Base-by-base conservation (phyloP, 192 early-diverging fungal genomes). In the Chytriomyces hyalinus region DNA sequence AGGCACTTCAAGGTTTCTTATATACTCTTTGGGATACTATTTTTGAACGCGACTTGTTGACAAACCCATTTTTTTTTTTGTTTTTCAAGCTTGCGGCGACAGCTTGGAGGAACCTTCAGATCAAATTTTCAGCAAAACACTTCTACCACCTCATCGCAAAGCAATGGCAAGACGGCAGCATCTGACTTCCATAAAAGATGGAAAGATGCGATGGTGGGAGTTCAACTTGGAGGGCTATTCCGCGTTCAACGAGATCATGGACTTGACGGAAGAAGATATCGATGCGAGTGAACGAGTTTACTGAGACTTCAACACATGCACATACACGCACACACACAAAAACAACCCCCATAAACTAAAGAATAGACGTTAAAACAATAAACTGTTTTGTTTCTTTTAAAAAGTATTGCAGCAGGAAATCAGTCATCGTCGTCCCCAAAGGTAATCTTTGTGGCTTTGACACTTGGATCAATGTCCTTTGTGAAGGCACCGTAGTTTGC, bases 401-500 rank as follows among this genome's bases (percentile, higher is more conserved):
- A 36, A 4, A 64, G 5, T 7, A 15, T 0, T 59, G 57, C 57
- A 51, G 67, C 10, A 59, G 17, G 10, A n/a, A 44, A 71, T 44
- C 63, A 78, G 69, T 83, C 79, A 53, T 75, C 73, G 44, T 43
- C 49, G 50, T 81, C 78, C 60, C 88, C 92, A 82, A 99, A 99
- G 17, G 87, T 88, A 78, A 99, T 96, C 88, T 97, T 97, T 67
- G 92, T 95, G 0, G 93, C 89, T 85, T 97, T 98, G 60, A 86
- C 85, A 61, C 78, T 89, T 63, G 87, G 86, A 69, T 93, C 96
- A 45, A 98, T 81, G 49, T 97, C 95, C 82, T 96, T 97, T 79
- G 89, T 94, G 80, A 98, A 97, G 28, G 95, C 95, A 66, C 97
- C 97, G 67, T 97, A 99, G 67, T 93, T 93, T 17, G 90, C 87